Base-by-base conservation (phyloP, 805 yeast species). In the Geotrichum ghanense region DNA sequence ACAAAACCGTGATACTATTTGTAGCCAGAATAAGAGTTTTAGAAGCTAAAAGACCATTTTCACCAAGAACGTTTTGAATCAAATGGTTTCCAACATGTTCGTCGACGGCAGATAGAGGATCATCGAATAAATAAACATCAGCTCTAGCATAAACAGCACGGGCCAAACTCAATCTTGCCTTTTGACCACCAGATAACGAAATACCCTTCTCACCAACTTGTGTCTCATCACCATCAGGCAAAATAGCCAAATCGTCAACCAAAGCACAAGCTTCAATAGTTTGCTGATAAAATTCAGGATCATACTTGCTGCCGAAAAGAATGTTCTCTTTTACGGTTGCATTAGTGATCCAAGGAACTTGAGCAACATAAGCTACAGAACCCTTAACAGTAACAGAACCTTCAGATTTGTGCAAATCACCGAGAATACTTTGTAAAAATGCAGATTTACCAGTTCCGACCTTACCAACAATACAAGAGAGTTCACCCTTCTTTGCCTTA, bases 311-410 rank as follows among this genome's bases (percentile, higher is more conserved):
- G 14, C 95, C 95, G 64, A 85, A 86, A 12, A 72, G 44, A 46
- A 85, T 83, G 57, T 85, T 85, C 16, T 82, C 87, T 56, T 75
- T 74, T 3, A 92, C 90, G 2, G 94, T 73, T 27, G 95, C 97
- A 61, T 92, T 92, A 83, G 88, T 83, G 52, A 92, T 88, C 98
- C 98, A 92, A 1, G 98, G 94, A 35, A 83, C 79, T 19, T 87
- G 88, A 47, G 95, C 80, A 39, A 83, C 95, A 62, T 89, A 90
- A 0, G 97, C 97, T 27, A 85, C 71, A 43, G 75, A 71, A 39
- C 97, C 97, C 59, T 75, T 81, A 9, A 81, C 75, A 16, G 70
- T 69, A 3, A 84, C 89, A 19, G 73, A 66, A 40, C 97, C 97
- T 45, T 76, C 73, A 17, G 79, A 71, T 62, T 83, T 81, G 62